Conservation (phyloP, 768 basidiomycete species). For the Kwoniella europaea region DNA sequence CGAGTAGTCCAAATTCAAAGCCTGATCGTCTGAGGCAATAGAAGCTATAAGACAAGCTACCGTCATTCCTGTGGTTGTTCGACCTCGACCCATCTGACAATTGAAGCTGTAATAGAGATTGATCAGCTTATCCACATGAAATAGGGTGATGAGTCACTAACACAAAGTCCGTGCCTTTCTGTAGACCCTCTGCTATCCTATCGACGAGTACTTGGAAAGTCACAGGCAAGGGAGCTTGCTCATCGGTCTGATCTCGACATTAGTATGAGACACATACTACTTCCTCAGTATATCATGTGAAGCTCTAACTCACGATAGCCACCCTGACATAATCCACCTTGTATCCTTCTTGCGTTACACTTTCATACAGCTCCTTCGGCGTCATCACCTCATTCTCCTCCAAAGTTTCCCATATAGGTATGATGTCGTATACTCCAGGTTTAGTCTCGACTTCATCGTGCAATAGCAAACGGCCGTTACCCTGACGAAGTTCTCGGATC, state of each 20-base stretch:
- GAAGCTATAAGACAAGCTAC: slow-evolving; percentile 80
- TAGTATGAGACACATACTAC: too few species aligned
- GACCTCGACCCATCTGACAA: slow-evolving; percentile 82
- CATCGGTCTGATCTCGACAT: too few species aligned
- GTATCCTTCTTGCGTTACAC: slow-evolving; percentile 48
- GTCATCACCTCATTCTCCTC: slow-evolving; percentile 59
- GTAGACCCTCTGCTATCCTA: slow-evolving; percentile 66
- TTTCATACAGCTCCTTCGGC: slow-evolving; percentile 57
- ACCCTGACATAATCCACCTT: slow-evolving; percentile 87
- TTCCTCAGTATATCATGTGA: not conserved
- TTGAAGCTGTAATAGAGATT: slow-evolving; percentile 66
- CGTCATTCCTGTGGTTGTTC: slow-evolving; percentile 95
- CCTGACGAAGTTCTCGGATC: slow-evolving; percentile 73
- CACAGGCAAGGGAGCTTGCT: slow-evolving; percentile 90
- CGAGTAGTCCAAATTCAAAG: slow-evolving; percentile 28
- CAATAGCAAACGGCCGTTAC: slow-evolving; percentile 76
- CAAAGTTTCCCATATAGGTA: slow-evolving; percentile 93
- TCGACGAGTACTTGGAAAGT: slow-evolving; percentile 79
- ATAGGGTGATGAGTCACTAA: too few species aligned
- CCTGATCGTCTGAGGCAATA: slow-evolving; percentile 60
- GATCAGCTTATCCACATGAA: too few species aligned
- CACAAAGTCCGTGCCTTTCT: slow-evolving; percentile 63
- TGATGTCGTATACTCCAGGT: slow-evolving; percentile 84
- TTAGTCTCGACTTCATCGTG: slow-evolving; percentile 96
- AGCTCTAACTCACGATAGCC: slow-evolving; percentile 71